Evolutionary conservation across 148 eudicot species (phyloP).

Genomic region (Suaeda aralocaspica): DNA sequence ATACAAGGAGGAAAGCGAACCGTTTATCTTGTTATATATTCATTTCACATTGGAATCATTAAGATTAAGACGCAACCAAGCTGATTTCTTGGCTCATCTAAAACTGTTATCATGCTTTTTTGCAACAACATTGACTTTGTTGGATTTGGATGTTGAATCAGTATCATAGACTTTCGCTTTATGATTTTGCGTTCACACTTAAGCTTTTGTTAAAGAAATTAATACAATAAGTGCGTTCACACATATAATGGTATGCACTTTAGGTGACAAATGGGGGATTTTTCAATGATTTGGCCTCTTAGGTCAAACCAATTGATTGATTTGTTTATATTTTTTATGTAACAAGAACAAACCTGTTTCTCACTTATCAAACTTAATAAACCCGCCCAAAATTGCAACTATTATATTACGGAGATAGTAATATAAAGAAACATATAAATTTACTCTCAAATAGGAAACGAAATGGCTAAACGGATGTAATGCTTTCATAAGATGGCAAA

Average conservation of each 20-base stretch:
- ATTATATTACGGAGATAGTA: too few relatives aligned
- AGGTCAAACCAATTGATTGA: conserved; percentile 6
- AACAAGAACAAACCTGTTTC: neutral
- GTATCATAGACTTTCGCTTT: neutral
- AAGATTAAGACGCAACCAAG: neutral
- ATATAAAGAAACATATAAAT: too few relatives aligned
- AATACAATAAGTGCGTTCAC: neutral
- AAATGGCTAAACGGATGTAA: too few relatives aligned
- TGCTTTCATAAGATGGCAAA: too few relatives aligned
- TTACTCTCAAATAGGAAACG: too few relatives aligned
- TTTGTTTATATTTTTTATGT: neutral
- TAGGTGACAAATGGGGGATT: neutral
- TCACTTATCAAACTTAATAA: neutral
- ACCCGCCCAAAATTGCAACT: too few relatives aligned
- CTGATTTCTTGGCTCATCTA: conserved; percentile 10
- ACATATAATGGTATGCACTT: neutral
- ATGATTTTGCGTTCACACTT: conserved; percentile 20
- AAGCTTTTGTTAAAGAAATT: too few relatives aligned
- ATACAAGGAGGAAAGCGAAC: neutral
- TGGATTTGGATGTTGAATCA: conserved; percentile 15
- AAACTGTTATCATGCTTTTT: conserved; percentile 4
- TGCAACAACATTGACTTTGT: conserved; percentile 15
- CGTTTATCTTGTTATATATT: too few relatives aligned
- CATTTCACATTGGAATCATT: neutral
- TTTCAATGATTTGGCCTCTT: neutral